Evolutionary conservation across 2,329 filamentous ascomycete species (phyloP).

Genomic region (Aureobasidium sp.): DNA sequence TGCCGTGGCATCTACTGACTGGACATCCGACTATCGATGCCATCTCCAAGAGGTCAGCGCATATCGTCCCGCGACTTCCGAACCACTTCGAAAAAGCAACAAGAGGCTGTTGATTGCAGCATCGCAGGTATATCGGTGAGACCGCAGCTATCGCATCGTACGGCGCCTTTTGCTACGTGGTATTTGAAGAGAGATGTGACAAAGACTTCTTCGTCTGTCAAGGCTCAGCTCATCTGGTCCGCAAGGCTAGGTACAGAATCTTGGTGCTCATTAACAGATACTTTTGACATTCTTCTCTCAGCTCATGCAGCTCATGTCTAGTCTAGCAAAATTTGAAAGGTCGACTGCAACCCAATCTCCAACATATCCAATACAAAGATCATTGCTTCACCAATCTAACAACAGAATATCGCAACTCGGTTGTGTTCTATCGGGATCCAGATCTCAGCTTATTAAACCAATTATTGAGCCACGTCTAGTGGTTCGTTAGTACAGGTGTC

Average conservation of each 20-base stretch:
- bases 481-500: background rate
- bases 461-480: background rate
- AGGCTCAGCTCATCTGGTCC: background rate
- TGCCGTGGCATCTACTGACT: background rate
- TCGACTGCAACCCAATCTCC: background rate
- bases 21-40: background rate
- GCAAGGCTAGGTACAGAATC: background rate
- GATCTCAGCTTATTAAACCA: background rate
- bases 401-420: background rate
- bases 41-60: background rate
- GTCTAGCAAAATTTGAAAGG: background rate
- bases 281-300: background rate
- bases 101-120: background rate
- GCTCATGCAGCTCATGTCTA: background rate
- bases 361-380: background rate
- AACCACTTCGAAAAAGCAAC: background rate
- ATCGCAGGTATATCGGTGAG: background rate
- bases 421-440: background rate
- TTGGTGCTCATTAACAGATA: background rate
- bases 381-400: background rate
- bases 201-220: background rate
- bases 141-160: background rate
- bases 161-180: background rate
- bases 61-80: background rate
- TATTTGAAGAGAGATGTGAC: too few species aligned